Percentiles rank a stretch among this genome's conserved stretches.
Conservation (phyloP, 73 alveolate genomes). For the Paramecium tetraurelia region DNA sequence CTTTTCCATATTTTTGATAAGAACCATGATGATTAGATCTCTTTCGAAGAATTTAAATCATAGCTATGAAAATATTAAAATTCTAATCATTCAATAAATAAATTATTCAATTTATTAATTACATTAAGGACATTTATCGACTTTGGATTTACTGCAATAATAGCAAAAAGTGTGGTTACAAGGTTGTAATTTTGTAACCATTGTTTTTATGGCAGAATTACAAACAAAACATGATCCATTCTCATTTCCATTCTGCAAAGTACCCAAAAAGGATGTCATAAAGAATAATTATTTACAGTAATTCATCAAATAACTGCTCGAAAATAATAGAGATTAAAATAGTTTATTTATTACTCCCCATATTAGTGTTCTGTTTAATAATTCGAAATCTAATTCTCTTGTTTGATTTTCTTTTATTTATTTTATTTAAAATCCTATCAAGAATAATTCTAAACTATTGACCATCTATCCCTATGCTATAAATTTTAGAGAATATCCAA, state of each 20-base stretch:
- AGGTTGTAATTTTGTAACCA: neutral
- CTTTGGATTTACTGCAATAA: neutral
- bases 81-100: neutral
- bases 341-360: conserved; percentile 37
- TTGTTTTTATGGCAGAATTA: neutral
- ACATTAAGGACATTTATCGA: too few relatives aligned
- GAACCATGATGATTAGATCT: conserved; percentile 17
- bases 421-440: conserved; percentile 11
- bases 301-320: neutral
- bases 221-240: neutral
- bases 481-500: neutral
- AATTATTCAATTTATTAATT: neutral
- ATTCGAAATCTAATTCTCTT: conserved; percentile 44
- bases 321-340: neutral
- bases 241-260: neutral
- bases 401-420: neutral
- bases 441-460: neutral
- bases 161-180: conserved; percentile 12
- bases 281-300: neutral
- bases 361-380: conserved; percentile 9
- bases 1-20: conserved; percentile 51
- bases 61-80: neutral
- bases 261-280: conserved; percentile 21
- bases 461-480: neutral
- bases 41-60: conserved; percentile 20